Conservation (phyloP, 2,329 filamentous ascomycete genomes). For the Aspergillus flavus region DNA sequence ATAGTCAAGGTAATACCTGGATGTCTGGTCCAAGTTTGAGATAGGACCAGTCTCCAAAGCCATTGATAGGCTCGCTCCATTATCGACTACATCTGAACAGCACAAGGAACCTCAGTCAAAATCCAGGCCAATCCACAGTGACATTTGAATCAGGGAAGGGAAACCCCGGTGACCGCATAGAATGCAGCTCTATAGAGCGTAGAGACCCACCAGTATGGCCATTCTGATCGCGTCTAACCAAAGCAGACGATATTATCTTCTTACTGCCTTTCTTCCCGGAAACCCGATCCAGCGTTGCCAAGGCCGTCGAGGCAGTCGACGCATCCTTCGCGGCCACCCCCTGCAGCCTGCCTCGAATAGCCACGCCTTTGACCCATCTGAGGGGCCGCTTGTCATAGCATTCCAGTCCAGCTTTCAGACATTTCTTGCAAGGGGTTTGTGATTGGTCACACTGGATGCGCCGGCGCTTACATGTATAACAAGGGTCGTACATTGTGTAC, state of each 20-base stretch:
- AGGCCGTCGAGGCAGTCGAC: neutral
- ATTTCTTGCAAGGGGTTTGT: slow-evolving; percentile 35
- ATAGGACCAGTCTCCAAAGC: neutral
- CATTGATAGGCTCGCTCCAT: neutral
- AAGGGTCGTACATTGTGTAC: slow-evolving; percentile 21
- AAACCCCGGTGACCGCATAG: neutral
- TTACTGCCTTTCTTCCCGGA: neutral
- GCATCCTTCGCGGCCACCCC: slow-evolving; percentile 24
- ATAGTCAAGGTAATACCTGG: slow-evolving; percentile 38
- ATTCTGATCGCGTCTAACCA: neutral
- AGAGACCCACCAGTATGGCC: neutral
- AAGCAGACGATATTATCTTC: neutral
- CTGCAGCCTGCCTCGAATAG: slow-evolving; percentile 36
- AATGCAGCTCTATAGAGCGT: neutral
- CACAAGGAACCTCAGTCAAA: neutral
- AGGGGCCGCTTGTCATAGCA: slow-evolving; percentile 37
- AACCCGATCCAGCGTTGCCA: neutral
- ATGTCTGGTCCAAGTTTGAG: slow-evolving; percentile 19
- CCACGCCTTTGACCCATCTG: slow-evolving; percentile 40
- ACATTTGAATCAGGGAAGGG: neutral
- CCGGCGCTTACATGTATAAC: slow-evolving; percentile 41
- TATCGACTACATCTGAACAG: neutral
- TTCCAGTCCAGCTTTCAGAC: slow-evolving; percentile 35
- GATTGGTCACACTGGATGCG: slow-evolving; percentile 39
- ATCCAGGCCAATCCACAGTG: neutral